phyloP scores from a whole-genome alignment of 2,329 filamentous ascomycete genomes.

The Stemphylium lycopersici region DNA sequence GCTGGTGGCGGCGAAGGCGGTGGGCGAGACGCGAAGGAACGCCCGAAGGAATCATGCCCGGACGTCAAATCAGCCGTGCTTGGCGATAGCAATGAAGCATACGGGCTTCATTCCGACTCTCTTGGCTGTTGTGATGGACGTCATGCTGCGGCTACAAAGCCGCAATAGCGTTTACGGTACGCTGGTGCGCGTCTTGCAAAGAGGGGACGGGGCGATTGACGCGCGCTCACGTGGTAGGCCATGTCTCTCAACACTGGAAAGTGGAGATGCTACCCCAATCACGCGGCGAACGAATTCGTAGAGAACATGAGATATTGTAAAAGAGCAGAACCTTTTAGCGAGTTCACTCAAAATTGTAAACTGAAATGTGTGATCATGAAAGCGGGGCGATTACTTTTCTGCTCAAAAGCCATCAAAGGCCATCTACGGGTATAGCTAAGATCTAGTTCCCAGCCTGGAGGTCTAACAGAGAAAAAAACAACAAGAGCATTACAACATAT shows the following conservation, averaged over 20 bases:
- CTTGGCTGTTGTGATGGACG: not conserved
- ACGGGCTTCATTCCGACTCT: not conserved
- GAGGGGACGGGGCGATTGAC: not conserved
- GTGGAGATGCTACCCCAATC: not conserved
- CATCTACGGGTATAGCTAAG: not conserved
- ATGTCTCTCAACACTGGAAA: not conserved
- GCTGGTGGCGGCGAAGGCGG: not conserved
- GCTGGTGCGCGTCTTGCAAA: not conserved
- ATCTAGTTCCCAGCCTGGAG: constrained; percentile 1
- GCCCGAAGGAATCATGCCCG: constrained; percentile 2
- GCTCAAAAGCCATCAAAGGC: not conserved
- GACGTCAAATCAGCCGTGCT: not conserved
- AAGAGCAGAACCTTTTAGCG: too few relatives aligned
- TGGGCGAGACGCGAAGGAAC: not conserved
- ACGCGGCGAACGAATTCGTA: too few relatives aligned
- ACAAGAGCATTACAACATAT: constrained; percentile 7
- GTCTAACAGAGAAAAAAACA: not conserved
- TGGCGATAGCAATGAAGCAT: not conserved
- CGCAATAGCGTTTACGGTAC: not conserved
- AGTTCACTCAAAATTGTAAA: not conserved
- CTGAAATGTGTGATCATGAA: not conserved
- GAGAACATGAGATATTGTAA: too few relatives aligned
- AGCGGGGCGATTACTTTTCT: not conserved
- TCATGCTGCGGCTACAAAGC: not conserved
- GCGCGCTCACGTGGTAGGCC: not conserved